Conservation (phyloP, 2,329 filamentous ascomycete species). For the Ceratocystis cubensis region DNA sequence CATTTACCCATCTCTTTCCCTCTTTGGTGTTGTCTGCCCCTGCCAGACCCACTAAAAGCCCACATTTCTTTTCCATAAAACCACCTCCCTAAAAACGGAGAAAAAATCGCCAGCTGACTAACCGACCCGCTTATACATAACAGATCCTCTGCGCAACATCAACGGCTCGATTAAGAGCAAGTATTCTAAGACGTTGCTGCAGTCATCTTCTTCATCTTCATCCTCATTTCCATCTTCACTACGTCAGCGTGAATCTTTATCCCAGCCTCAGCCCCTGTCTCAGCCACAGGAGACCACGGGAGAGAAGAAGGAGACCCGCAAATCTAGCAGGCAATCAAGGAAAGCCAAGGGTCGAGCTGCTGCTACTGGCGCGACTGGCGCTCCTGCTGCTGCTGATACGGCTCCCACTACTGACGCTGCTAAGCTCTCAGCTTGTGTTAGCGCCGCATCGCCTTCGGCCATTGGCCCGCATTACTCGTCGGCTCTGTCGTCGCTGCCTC, state of each 20-base stretch:
- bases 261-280: not conserved
- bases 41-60: not conserved
- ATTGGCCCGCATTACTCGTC: not conserved
- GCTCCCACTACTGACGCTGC: not conserved
- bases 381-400: not conserved
- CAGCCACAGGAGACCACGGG: not conserved
- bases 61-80: conserved; percentile 12
- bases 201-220: no score
- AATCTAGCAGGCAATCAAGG: not conserved
- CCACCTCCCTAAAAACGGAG: conserved; percentile 4
- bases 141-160: conserved; percentile 19
- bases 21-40: not conserved
- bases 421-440: not conserved
- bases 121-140: conserved; percentile 15
- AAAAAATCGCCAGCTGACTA: conserved; percentile 18
- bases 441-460: not conserved
- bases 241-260: not conserved
- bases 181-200: conserved; percentile 14
- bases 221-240: not conserved
- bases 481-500: not conserved
- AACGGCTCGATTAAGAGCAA: conserved; percentile 19
- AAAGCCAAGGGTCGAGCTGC: not conserved
- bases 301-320: conserved; percentile 3
- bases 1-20: not conserved
- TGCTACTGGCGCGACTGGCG: not conserved